Conservation (phyloP, 2,329 filamentous ascomycete genomes). For the Apiospora pterosperma region DNA sequence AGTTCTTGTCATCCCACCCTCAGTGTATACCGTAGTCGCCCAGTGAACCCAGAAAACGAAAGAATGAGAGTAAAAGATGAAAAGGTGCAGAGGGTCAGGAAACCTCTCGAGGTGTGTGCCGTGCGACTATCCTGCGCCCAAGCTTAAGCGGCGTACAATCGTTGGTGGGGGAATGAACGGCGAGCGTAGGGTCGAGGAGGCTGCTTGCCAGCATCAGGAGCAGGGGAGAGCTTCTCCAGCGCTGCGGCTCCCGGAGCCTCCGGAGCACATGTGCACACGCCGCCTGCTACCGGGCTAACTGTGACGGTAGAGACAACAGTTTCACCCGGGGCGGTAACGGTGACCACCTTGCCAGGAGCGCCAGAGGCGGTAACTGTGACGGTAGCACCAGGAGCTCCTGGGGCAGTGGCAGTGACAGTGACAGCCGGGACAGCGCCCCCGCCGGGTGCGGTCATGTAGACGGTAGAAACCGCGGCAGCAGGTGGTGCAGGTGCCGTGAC, state of each 20-base stretch:
- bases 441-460: conserved; percentile 7
- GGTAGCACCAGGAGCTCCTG: not conserved
- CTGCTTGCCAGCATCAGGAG: not conserved
- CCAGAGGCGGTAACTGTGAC: not conserved
- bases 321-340: not conserved
- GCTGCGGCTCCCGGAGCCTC: not conserved
- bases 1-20: not conserved
- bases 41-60: not conserved
- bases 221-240: not conserved
- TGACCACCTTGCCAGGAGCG: not conserved
- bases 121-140: not conserved
- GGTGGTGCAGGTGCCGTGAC: not conserved
- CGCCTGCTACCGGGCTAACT: not conserved
- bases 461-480: not conserved
- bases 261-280: not conserved
- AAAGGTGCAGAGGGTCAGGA: not conserved
- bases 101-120: not conserved
- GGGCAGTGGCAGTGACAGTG: not conserved
- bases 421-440: not conserved
- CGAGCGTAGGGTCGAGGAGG: not conserved
- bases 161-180: not conserved
- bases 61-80: not conserved
- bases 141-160: not conserved
- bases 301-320: not conserved
- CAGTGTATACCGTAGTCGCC: not conserved